Evolutionary conservation across 1,139 yeast genomes (phyloP), one percentile per base, ranked within the genome.

Genomic region (Saccharomyces hybrid): DNA sequence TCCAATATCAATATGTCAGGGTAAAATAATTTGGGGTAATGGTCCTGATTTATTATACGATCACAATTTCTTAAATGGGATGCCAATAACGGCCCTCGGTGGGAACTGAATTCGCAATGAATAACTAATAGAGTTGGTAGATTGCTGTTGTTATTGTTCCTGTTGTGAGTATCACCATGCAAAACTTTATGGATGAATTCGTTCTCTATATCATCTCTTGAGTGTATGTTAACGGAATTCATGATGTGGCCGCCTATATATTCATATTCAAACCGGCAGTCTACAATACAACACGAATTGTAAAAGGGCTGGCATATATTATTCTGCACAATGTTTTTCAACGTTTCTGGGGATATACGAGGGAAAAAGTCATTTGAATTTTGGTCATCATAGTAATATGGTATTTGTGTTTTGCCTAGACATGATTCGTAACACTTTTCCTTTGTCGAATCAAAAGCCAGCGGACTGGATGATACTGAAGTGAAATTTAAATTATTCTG

Each of bases 31-130:
- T 78, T 75, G 1, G 99, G 99, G 70, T 93, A 95, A 59, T 79
- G 75, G 54, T 84, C 83, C 59, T 82, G 78, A 68, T 91, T 90
- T 52, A 82, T 64, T 50, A 79, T 79, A 57, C 99, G 79, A 73
- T 93, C 99, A 61, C 88, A 79, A 60, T 85, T 85, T 60, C 99
- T 77, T 55, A 93, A 77, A 68, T 89, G 91, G 56, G 84, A 77
- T 0, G 98, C 98, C 86, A 93, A 83, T 51, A 87, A 76, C 2
- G 99, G 99, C 9, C 98, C 97, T 57, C 99, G 78, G 68, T 86
- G 89, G 2, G 95, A 82, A 52, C 96, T 86, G 68, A 89, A 91
- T 70, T 93, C 99, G 72, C 99, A 93, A 71, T 93, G 98, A 74
- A 93, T 91, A n/a, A 95, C 77, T 19, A 91, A 71, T 55, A 93